phyloP scores from a whole-genome alignment of 2,329 filamentous ascomycete species.

The Oidium heveae region DNA sequence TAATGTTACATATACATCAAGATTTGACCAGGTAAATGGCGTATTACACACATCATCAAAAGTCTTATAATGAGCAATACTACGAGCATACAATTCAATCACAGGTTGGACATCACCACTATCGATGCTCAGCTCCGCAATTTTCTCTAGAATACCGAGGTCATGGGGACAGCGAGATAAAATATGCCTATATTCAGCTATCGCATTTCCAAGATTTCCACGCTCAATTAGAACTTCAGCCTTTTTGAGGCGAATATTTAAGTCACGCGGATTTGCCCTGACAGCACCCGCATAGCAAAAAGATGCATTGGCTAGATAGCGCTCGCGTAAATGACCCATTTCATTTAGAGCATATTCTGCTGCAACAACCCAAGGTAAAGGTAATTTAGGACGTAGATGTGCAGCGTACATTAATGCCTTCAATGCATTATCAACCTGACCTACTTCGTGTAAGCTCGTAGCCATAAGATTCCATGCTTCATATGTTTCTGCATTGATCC shows the following conservation, averaged over 20 bases:
- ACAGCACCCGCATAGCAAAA: constrained; percentile 35
- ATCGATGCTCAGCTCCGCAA: constrained; percentile 15
- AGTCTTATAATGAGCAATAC: constrained; percentile 11
- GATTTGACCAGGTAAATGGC: constrained; percentile 41
- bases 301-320: constrained; percentile 21
- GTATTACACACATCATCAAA: constrained; percentile 2
- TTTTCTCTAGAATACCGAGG: constrained; percentile 13
- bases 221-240: constrained; percentile 30
- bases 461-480: constrained; percentile 38
- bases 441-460: constrained; percentile 33
- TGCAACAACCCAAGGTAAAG: constrained; percentile 28
- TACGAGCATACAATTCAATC: constrained; percentile 13
- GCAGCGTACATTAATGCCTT: constrained; percentile 35
- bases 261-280: constrained; percentile 24
- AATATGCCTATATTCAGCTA: constrained; percentile 29
- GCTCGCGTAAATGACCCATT: neutral
- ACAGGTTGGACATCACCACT: constrained; percentile 12
- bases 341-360: constrained; percentile 3
- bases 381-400: constrained; percentile 34
- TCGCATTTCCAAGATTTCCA: constrained; percentile 26
- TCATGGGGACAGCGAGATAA: constrained; percentile 25
- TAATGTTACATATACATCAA: constrained; percentile 67
- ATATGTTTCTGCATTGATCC: constrained; percentile 41
- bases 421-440: constrained; percentile 29
- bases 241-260: constrained; percentile 32